These are phyloP conservation scores for Perilla frutescens DNA, from an alignment of 257 asterid genomes.

Conservation along the genomic window DNA sequence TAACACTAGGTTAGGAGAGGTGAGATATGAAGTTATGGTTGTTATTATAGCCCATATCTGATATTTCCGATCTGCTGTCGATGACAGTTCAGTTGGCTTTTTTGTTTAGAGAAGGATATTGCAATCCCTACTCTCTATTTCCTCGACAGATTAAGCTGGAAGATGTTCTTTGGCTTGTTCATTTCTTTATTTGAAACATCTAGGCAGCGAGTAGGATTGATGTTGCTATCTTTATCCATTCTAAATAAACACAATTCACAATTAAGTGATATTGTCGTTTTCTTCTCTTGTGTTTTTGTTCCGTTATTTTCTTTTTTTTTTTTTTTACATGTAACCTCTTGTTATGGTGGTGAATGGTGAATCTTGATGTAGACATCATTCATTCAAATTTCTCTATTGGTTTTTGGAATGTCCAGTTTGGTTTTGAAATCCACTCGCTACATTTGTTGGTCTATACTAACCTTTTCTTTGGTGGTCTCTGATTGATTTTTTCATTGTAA, in stretches of 20 bases:
- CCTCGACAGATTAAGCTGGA: background rate
- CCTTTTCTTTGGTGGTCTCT: background rate
- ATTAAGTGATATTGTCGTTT: background rate
- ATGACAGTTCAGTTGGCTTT: background rate
- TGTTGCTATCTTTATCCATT: conserved; percentile 16
- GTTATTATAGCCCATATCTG: background rate
- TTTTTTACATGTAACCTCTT: background rate
- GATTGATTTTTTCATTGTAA: background rate
- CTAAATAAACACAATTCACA: background rate
- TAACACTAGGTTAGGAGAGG: background rate
- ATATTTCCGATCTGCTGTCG: conserved; percentile 12
- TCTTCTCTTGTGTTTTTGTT: background rate
- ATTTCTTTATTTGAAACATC: background rate
- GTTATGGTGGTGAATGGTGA: background rate
- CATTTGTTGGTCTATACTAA: background rate
- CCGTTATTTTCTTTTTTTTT: conserved; percentile 9
- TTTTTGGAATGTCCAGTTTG: conserved; percentile 20
- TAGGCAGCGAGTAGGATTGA: background rate
- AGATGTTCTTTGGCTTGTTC: conserved; percentile 24
- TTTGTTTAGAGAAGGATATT: conserved; percentile 26
- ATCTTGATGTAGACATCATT: conserved; percentile 19
- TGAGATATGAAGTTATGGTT: background rate
- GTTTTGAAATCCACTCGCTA: conserved; percentile 5
- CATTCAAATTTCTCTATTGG: conserved; percentile 7
- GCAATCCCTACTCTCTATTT: background rate